Evolutionary conservation across 306 rosid genomes (phyloP), one percentile per base, ranked within the genome.

Genomic region (Ziziphus jujuba): DNA sequence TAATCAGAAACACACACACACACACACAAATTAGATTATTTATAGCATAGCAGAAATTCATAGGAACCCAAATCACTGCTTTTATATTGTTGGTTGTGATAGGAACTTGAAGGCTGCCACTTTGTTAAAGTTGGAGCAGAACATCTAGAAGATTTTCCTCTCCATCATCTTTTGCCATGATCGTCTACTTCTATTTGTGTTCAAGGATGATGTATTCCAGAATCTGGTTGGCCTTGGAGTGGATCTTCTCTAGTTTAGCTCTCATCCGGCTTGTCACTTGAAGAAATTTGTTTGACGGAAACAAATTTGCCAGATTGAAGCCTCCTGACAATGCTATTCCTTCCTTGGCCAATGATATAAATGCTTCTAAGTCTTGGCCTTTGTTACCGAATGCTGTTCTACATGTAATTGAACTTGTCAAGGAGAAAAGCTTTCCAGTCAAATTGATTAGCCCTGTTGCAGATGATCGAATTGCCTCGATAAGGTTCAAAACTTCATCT

Each of bases 401-500:
- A 16, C 63, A 64, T 17, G 33, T 65, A 8, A 70, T 19, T 3
- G 24, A 50, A 28, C 66, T 35, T 24, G 50, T 2, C 10, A 34
- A 22, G n/a, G 34, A 43, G 65, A 23, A 40, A 44, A 77, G 44
- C 28, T 2, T 25, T 9, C 20, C 44, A 31, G 69, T 52, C 11
- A 80, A 24, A 61, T 84, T 43, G 49, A 84, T 13, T 7, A 36
- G 6, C 4, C 67, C 15, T 49, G 23, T 64, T 22, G 71, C 9
- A 25, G 65, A 75, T 9, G 13, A 3, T 1, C 19, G 67, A 61
- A 79, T 66, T 25, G 78, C 43, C 48, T 58, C 34, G 2, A 76
- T 21, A 28, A 79, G 67, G 11, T 79, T 79, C 4, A 61, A 22
- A 7, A 77, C 79, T 43, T 80, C 83, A 3, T 77, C 79, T 64